Percentiles rank a stretch among this genome's conserved stretches.
These are phyloP conservation scores for Penicillium cataractarum DNA, from an alignment of 495 filamentous ascomycete species.

Conservation along the genomic window DNA sequence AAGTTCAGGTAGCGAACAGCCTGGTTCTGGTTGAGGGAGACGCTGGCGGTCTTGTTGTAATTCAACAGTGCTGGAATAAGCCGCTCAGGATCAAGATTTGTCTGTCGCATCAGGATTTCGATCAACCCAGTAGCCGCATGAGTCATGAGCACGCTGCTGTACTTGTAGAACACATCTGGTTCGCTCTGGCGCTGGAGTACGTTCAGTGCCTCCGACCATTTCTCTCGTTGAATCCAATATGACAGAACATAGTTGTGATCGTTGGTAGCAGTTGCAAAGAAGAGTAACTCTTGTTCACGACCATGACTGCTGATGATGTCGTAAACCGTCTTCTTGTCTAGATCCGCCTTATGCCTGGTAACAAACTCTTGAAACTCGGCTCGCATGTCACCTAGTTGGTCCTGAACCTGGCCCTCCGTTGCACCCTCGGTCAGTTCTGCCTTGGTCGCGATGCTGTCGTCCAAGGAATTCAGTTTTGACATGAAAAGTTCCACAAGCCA, in stretches of 20 bases:
- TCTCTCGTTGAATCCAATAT: slow-evolving; percentile 96
- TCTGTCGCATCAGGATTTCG: slow-evolving; percentile 91
- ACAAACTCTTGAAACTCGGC: slow-evolving; percentile 88
- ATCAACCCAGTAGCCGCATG: slow-evolving; percentile 81
- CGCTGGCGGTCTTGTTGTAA: slow-evolving; percentile 73
- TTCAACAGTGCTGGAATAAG: slow-evolving; percentile 92
- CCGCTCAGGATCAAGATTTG: slow-evolving; percentile 81
- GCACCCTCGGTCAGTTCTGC: slow-evolving; percentile 77
- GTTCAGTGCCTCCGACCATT: slow-evolving; percentile 86
- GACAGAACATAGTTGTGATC: slow-evolving; percentile 94
- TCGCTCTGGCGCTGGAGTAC: slow-evolving; percentile 91
- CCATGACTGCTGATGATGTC: slow-evolving; percentile 96
- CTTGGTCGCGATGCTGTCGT: slow-evolving; percentile 90
- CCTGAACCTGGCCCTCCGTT: slow-evolving; percentile 67
- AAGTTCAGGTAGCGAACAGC: slow-evolving; percentile 92
- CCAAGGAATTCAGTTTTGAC: slow-evolving; percentile 92
- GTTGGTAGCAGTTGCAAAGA: slow-evolving; percentile 82
- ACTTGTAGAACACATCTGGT: slow-evolving; percentile 91
- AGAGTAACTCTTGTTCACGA: slow-evolving; percentile 87
- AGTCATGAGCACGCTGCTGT: slow-evolving; percentile 94
- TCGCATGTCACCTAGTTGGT: slow-evolving; percentile 69
- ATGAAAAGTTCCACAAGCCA: slow-evolving; percentile 97
- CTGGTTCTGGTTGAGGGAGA: slow-evolving; percentile 72
- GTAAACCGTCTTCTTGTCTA: slow-evolving; percentile 91
- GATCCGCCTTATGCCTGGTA: slow-evolving; percentile 76